A percentile compares a stretch with the other conserved stretches of the same genome.
Conservation (phyloP, 441 rosid genomes). For the Corymbia calophylla region DNA sequence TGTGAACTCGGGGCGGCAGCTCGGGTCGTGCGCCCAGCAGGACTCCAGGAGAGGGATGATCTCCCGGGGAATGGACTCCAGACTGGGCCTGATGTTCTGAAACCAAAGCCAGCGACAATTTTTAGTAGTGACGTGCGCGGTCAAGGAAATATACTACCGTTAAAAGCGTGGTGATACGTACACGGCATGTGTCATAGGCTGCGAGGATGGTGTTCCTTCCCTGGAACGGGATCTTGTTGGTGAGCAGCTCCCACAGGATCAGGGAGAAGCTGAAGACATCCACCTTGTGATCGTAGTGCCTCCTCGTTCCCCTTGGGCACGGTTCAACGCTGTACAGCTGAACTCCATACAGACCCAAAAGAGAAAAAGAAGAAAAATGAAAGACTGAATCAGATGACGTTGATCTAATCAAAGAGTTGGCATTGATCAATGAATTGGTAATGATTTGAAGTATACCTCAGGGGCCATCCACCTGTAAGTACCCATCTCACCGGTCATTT, state of each 20-base stretch:
- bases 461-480: slow-evolving; percentile 85
- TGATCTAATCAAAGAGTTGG: background rate
- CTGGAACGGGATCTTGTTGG: slow-evolving; percentile 40
- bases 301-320: slow-evolving; percentile 37
- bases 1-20: slow-evolving; percentile 41
- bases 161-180: slow-evolving; percentile 4
- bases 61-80: slow-evolving; percentile 31
- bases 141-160: background rate
- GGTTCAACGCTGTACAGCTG: slow-evolving; percentile 44
- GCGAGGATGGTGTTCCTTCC: slow-evolving; percentile 14
- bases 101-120: background rate
- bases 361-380: background rate
- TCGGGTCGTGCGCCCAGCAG: slow-evolving; percentile 57
- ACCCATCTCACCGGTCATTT: slow-evolving; percentile 66
- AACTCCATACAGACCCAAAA: background rate
- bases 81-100: slow-evolving; percentile 53
- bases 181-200: slow-evolving; percentile 37
- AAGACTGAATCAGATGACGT: background rate
- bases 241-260: slow-evolving; percentile 61
- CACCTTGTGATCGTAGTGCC: slow-evolving; percentile 65
- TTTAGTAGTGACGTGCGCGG: background rate
- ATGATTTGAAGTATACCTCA: slow-evolving; percentile 26
- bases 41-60: slow-evolving; percentile 30
- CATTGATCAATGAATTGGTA: background rate
- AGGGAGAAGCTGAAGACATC: slow-evolving; percentile 70